Base-by-base conservation (phyloP, 306 rosid species). In the Abrus pulchellus region DNA sequence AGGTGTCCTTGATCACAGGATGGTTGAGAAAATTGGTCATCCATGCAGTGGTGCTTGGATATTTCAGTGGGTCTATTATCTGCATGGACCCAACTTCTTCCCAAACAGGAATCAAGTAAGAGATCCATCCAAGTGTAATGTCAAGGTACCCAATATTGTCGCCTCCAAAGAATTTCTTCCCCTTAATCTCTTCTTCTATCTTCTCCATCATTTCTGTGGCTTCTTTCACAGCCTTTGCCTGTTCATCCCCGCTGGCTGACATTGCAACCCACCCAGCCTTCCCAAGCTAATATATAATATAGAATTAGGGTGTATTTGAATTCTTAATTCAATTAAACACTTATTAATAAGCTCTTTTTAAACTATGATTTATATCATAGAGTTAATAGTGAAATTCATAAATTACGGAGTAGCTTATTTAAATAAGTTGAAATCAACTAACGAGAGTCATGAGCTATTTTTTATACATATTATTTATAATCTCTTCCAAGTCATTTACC, bases 41-140 rank as follows among this genome's bases (percentile, higher is more conserved):
- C 90, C 93, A 87, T 45, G 81, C 82, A 68, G 9, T 41, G n/a
- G 30, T 82, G 33, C 54, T 76, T 36, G 91, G 50, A 66, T 33
- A 90, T 80, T 74, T 83, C 41, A 28, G 4, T 0, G 91, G 88
- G 59, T 86, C 93, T 20, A 86, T 7, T 36, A 90, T 34, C 34
- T 76, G 65, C 71, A 41, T 70, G 1, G 78, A 72, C 7, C 87
- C 91, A 68, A 86, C 85, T 82, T 90, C 88, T 65, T 90, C 88
- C 41, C 47, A 85, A 74, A 87, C n/a, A 8, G 91, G 93, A 55
- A 87, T 70, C 87, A 83, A 81, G 63, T 83, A 70, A 32, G 87
- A 62, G 38, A 87, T 87, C 93, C 93, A 90, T 40, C 91, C 93
- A 77, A 87, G 45, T 55, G 88, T 87, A 57, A 90, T 40, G 11